phyloP scores from a whole-genome alignment of 1,284 basidiomycete species.

The Cystobasidium slooffiae region DNA sequence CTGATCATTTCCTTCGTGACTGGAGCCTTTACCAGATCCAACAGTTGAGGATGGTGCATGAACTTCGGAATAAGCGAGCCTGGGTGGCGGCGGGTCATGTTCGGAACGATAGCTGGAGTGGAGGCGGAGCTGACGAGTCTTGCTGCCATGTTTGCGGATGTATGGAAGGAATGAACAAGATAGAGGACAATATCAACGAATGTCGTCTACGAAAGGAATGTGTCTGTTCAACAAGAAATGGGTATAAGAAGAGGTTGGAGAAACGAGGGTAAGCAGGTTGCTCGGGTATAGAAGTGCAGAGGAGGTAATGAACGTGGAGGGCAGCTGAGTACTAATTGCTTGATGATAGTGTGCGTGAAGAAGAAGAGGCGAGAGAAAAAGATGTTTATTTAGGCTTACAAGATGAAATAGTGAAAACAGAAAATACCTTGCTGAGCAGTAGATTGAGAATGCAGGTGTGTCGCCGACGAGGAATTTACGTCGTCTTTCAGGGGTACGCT shows the following conservation, averaged over 20 bases:
- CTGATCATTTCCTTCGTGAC: slow-evolving; percentile 82
- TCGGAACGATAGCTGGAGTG: slow-evolving; percentile 28
- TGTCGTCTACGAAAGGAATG: slow-evolving; percentile 5
- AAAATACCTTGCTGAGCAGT: neutral
- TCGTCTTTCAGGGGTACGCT: neutral
- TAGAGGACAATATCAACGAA: neutral
- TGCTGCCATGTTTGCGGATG: slow-evolving; percentile 19
- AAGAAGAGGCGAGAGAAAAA: neutral
- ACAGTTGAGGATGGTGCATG: slow-evolving; percentile 73
- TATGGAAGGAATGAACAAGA: neutral
- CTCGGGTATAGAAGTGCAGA: neutral
- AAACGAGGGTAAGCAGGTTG: neutral
- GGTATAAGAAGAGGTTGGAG: neutral
- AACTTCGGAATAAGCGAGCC: slow-evolving; percentile 53
- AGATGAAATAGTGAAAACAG: neutral
- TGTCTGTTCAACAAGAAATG: neutral
- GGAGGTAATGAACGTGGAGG: neutral
- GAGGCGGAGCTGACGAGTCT: slow-evolving; percentile 15
- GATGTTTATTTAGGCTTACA: neutral
- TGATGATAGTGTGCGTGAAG: neutral
- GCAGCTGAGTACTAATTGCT: neutral
- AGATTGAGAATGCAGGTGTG: neutral
- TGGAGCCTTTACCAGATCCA: slow-evolving; percentile 73
- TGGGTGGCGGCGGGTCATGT: slow-evolving; percentile 51
- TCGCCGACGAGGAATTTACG: neutral